phyloP scores from a whole-genome alignment of 192 early-diverging fungal species.

The Gonapodya prolifera region DNA sequence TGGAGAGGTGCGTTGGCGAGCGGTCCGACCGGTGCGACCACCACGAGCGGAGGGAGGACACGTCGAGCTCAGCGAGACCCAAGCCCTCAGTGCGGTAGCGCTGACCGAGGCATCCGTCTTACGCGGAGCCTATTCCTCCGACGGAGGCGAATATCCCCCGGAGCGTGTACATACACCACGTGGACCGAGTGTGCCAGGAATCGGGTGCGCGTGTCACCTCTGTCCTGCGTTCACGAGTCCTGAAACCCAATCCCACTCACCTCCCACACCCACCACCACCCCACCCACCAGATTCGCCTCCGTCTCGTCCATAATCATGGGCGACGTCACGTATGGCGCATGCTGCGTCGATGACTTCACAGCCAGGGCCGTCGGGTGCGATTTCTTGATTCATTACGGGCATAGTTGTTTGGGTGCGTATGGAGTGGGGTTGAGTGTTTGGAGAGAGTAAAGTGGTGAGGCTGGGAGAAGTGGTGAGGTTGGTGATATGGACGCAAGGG shows the following conservation, averaged over 20 bases:
- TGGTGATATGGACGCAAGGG: neutral
- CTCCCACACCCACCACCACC: neutral
- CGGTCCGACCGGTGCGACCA: neutral
- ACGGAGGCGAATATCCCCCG: too few species aligned
- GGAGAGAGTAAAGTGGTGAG: neutral
- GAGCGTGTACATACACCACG: too few species aligned
- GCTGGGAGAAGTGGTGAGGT: neutral
- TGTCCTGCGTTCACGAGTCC: neutral
- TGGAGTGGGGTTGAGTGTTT: neutral
- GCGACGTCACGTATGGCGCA: conserved; percentile 98
- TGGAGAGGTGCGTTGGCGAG: conserved; percentile 44
- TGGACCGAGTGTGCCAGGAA: too few species aligned
- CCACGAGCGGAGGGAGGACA: neutral
- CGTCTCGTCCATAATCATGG: conserved; percentile 92
- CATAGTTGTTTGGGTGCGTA: conserved; percentile 79
- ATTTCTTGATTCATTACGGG: conserved; percentile 97
- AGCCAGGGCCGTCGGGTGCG: conserved; percentile 79
- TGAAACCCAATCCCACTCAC: neutral
- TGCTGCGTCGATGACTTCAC: conserved; percentile 98
- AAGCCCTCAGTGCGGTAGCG: too few species aligned
- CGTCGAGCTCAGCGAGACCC: neutral
- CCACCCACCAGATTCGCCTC: conserved; percentile 41
- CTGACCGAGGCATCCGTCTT: too few species aligned
- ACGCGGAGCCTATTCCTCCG: too few species aligned
- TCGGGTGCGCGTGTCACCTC: too few species aligned